These are phyloP conservation scores for Tricholoma flavovirens DNA, from an alignment of 768 basidiomycete species.

Conservation along the genomic window DNA sequence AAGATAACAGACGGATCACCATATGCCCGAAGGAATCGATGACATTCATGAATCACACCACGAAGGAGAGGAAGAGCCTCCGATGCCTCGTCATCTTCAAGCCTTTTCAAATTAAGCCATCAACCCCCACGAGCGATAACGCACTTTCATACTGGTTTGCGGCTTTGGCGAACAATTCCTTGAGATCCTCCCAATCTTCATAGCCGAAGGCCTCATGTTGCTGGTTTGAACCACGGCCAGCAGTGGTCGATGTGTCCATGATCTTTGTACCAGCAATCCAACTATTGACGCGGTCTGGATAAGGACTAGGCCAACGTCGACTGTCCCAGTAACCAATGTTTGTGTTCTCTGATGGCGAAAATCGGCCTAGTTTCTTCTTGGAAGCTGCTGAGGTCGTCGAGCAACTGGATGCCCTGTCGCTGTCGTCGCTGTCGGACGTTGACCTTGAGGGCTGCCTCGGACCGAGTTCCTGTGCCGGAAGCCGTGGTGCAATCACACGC, in stretches of 20 bases:
- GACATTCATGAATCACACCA: conserved; percentile 63
- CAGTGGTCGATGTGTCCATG: conserved; percentile 37
- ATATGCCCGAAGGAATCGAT: conserved; percentile 50
- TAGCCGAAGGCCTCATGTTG: conserved; percentile 24
- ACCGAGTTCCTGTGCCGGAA: conserved; percentile 15
- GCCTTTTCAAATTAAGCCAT: conserved; percentile 10
- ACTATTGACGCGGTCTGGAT: conserved; percentile 23
- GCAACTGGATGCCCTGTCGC: conserved; percentile 17
- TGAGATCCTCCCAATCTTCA: conserved; percentile 65
- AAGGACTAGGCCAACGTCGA: conserved; percentile 21
- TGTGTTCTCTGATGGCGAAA: conserved; percentile 11
- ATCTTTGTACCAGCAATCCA: conserved; percentile 30
- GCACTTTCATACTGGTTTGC: conserved; percentile 55
- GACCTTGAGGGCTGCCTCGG: conserved; percentile 15
- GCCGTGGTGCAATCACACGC: conserved; percentile 30
- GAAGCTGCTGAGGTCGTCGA: conserved; percentile 9
- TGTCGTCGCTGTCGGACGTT: conserved; percentile 12
- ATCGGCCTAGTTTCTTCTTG: not conserved
- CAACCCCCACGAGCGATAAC: conserved; percentile 14
- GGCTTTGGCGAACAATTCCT: conserved; percentile 54
- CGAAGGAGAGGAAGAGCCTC: conserved; percentile 53
- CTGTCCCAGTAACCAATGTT: conserved; percentile 29
- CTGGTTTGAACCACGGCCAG: conserved; percentile 17
- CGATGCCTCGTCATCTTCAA: conserved; percentile 36
- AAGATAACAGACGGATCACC: conserved; percentile 54